Percentiles rank a stretch among this genome's conserved stretches.
Evolutionary conservation across 2,329 filamentous ascomycete genomes (phyloP).

Genomic region (Tolypocladium ophioglossoides): DNA sequence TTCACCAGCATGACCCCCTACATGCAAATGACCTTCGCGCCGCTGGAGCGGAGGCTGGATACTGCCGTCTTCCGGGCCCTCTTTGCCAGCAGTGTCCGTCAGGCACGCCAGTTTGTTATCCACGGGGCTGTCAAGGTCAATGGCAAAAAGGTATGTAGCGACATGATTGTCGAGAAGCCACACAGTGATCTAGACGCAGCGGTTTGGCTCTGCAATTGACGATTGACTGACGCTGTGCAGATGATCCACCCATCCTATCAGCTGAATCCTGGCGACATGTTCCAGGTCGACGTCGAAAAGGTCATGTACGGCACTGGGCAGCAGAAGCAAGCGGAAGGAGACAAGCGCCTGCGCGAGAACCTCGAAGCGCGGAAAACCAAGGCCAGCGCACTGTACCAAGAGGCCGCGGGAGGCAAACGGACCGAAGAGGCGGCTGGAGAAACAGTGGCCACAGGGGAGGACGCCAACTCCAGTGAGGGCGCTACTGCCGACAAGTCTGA

Average conservation of each 20-base stretch:
- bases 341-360: constrained; percentile 13
- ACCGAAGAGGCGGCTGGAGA: constrained; percentile 3
- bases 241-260: constrained; percentile 89
- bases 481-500: constrained; percentile 13
- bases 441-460: background rate
- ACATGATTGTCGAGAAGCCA: background rate
- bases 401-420: constrained; percentile 1
- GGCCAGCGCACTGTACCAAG: constrained; percentile 13
- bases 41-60: constrained; percentile 81
- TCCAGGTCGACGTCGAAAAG: constrained; percentile 83
- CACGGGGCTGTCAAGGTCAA: constrained; percentile 94
- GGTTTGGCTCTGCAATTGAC: background rate
- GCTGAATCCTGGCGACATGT: constrained; percentile 95
- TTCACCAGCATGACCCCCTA: constrained; percentile 58
- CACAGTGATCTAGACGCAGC: no score
- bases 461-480: constrained; percentile 3
- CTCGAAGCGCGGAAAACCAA: constrained; percentile 16
- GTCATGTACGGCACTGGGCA: constrained; percentile 82
- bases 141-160: constrained; percentile 67
- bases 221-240: constrained; percentile 32
- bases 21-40: constrained; percentile 93
- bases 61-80: constrained; percentile 89
- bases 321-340: constrained; percentile 40
- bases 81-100: constrained; percentile 86
- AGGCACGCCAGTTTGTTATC: constrained; percentile 88